Evolutionary conservation across 208 protist genomes (phyloP).

Genomic region (Acanthamoeba royreba): DNA sequence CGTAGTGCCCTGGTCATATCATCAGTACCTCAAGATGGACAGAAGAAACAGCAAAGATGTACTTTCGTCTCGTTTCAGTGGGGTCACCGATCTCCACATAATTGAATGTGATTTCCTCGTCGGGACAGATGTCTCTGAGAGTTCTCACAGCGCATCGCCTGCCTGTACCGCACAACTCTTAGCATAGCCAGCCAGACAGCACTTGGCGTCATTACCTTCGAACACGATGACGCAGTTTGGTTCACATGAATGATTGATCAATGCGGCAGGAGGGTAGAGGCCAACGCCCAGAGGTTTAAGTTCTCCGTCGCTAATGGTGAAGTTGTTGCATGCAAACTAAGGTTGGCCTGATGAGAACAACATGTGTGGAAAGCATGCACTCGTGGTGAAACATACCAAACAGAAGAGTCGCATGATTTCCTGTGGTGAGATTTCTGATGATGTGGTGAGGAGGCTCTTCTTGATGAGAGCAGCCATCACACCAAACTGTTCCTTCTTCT

Average conservation of each 20-base stretch:
- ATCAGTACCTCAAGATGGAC: background rate
- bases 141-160: background rate
- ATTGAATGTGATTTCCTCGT: slow-evolving; percentile 21
- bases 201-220: background rate
- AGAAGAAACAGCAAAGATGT: background rate
- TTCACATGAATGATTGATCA: slow-evolving; percentile 50
- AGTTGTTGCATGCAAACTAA: slow-evolving; percentile 47
- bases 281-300: slow-evolving; percentile 26
- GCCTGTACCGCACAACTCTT: too few species aligned
- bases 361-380: too few species aligned
- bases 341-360: too few species aligned
- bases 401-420: background rate
- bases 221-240: slow-evolving; percentile 51
- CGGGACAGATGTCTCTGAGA: background rate
- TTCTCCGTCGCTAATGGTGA: slow-evolving; percentile 32
- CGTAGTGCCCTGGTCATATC: background rate
- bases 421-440: background rate
- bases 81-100: slow-evolving; percentile 38
- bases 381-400: background rate
- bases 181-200: too few species aligned
- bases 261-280: slow-evolving; percentile 46
- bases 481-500: background rate
- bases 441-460: background rate
- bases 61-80: background rate
- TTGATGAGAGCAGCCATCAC: background rate